Conservation (phyloP, 1,284 basidiomycete species). For the Cryptococcus sp. region DNA sequence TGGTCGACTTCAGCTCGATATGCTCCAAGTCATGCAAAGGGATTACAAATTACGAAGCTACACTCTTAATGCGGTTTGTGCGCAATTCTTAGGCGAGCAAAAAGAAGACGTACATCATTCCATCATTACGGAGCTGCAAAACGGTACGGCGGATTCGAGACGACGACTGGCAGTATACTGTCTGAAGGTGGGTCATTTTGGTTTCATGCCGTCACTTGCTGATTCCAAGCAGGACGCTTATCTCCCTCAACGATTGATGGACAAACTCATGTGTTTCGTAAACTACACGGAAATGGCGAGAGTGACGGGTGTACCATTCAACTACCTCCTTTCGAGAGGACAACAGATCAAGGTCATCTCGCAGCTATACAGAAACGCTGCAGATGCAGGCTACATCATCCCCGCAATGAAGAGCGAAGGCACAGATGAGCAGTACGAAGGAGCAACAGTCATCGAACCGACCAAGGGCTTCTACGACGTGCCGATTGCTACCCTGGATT, state of each 20-base stretch:
- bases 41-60: constrained; percentile 95
- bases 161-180: constrained; percentile 92
- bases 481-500: constrained; percentile 94
- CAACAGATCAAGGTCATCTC: constrained; percentile 97
- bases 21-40: constrained; percentile 93
- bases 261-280: constrained; percentile 96
- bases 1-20: constrained; percentile 86
- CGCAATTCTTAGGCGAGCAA: constrained; percentile 92
- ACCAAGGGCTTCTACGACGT: constrained; percentile 89
- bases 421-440: constrained; percentile 91
- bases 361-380: constrained; percentile 85
- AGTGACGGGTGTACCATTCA: constrained; percentile 97
- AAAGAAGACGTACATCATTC: constrained; percentile 98
- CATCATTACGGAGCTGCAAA: constrained; percentile 93
- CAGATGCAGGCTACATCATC: constrained; percentile 81
- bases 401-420: constrained; percentile 82
- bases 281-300: constrained; percentile 96
- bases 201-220: background rate
- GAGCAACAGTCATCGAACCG: constrained; percentile 95
- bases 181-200: constrained; percentile 70
- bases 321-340: constrained; percentile 83
- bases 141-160: constrained; percentile 86
- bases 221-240: constrained; percentile 77
- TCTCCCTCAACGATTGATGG: constrained; percentile 86
- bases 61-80: constrained; percentile 92